Conservation (phyloP, 768 basidiomycete genomes). For the Dictyophora rubrovolvata region DNA sequence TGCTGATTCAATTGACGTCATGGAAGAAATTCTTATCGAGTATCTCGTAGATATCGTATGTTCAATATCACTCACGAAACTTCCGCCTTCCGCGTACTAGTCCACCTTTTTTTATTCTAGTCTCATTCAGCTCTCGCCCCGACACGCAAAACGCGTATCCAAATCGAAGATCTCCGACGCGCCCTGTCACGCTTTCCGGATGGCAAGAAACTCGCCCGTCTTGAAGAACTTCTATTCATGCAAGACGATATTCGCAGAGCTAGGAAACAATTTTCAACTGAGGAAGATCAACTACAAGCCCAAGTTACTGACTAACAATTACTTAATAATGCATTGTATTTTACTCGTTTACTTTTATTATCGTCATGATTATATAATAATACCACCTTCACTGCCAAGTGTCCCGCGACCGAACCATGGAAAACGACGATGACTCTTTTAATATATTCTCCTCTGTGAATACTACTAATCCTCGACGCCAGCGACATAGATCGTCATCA, state of each 20-base stretch:
- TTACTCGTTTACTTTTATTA: too few relatives aligned
- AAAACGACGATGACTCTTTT: not conserved
- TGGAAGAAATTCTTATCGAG: slow-evolving; percentile 90
- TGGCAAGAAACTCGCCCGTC: slow-evolving; percentile 81
- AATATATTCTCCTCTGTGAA: not conserved
- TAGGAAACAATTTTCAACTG: slow-evolving; percentile 50
- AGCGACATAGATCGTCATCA: not conserved
- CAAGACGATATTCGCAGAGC: slow-evolving; percentile 90
- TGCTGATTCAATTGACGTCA: slow-evolving; percentile 78
- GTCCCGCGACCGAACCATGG: not conserved
- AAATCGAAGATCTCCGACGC: slow-evolving; percentile 77
- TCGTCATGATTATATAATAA: too few relatives aligned
- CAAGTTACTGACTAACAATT: not conserved
- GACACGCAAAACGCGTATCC: slow-evolving; percentile 61
- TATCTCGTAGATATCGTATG: slow-evolving; percentile 84
- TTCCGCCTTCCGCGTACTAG: not conserved
- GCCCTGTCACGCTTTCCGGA: slow-evolving; percentile 78
- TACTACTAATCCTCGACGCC: not conserved
- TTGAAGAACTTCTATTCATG: slow-evolving; percentile 90
- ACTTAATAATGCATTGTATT: too few relatives aligned
- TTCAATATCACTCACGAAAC: not conserved
- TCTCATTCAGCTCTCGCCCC: slow-evolving; percentile 65
- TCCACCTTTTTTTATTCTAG: slow-evolving; percentile 29
- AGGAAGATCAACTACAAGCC: slow-evolving; percentile 3
- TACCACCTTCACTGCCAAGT: too few relatives aligned